These are phyloP conservation scores for Ramaria rubella DNA, from an alignment of 768 basidiomycete species.

Conservation along the genomic window DNA sequence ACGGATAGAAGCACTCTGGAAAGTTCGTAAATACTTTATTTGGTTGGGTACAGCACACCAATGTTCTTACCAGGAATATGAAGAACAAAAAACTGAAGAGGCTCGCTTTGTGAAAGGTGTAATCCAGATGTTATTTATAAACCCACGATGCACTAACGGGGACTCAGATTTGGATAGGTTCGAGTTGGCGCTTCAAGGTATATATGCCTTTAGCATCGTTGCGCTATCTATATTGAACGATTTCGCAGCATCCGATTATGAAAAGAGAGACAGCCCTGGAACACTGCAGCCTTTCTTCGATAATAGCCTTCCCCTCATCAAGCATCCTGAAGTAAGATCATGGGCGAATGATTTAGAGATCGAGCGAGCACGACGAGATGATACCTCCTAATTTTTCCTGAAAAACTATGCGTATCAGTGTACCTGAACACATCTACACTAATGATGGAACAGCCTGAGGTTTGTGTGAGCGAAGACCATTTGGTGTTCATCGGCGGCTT, in stretches of 20 bases:
- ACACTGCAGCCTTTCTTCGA: constrained; percentile 75
- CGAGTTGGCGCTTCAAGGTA: constrained; percentile 84
- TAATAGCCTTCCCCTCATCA: constrained; percentile 64
- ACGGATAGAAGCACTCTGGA: constrained; percentile 65
- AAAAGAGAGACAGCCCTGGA: constrained; percentile 39
- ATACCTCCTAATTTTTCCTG: neutral
- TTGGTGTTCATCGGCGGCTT: constrained; percentile 87
- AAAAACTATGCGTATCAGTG: neutral
- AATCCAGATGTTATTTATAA: neutral
- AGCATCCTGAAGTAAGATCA: constrained; percentile 61
- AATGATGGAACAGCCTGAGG: constrained; percentile 88
- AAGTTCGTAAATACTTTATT: constrained; percentile 35
- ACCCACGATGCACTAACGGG: neutral
- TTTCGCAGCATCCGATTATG: constrained; percentile 63
- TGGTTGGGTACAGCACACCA: neutral
- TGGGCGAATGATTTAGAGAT: constrained; percentile 59
- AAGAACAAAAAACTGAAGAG: constrained; percentile 63
- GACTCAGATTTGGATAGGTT: constrained; percentile 72
- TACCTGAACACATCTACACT: constrained; percentile 14
- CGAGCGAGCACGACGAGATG: constrained; percentile 35
- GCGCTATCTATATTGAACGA: neutral
- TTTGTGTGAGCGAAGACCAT: constrained; percentile 90
- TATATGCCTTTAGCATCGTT: neutral
- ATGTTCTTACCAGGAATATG: constrained; percentile 60
- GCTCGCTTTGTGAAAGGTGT: constrained; percentile 85